These are phyloP conservation scores for Hylodesmum podocarpum DNA, from an alignment of 306 rosid genomes.

Conservation along the genomic window DNA sequence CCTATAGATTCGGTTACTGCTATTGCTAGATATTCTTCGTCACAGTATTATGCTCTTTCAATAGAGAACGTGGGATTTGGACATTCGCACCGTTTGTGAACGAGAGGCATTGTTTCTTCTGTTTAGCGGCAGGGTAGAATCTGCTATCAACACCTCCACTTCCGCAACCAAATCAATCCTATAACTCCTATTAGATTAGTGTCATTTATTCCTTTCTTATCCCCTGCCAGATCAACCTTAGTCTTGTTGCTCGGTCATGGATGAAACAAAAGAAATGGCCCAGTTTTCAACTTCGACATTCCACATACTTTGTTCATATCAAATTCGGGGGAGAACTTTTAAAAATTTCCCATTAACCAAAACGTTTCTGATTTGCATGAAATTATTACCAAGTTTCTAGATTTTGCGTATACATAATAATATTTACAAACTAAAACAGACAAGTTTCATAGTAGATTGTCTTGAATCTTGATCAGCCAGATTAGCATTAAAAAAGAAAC, in stretches of 20 bases:
- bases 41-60: background rate
- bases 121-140: too few relatives aligned
- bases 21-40: background rate
- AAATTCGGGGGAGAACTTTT: background rate
- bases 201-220: too few relatives aligned
- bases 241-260: too few relatives aligned
- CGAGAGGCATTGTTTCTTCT: background rate
- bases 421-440: background rate
- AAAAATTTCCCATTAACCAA: background rate
- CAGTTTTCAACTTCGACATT: background rate
- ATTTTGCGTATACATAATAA: background rate
- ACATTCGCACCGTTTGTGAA: background rate
- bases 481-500: background rate
- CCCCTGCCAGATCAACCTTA: too few relatives aligned
- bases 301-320: background rate
- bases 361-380: background rate
- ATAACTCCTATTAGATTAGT: too few relatives aligned
- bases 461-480: background rate
- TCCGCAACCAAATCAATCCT: too few relatives aligned
- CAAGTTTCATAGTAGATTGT: background rate
- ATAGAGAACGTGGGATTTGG: background rate
- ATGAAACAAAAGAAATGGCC: background rate
- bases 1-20: constrained; percentile 1
- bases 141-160: too few relatives aligned
- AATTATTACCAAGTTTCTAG: background rate